Evolutionary conservation across 441 rosid genomes (phyloP).

Genomic region (Populus hybrid): DNA sequence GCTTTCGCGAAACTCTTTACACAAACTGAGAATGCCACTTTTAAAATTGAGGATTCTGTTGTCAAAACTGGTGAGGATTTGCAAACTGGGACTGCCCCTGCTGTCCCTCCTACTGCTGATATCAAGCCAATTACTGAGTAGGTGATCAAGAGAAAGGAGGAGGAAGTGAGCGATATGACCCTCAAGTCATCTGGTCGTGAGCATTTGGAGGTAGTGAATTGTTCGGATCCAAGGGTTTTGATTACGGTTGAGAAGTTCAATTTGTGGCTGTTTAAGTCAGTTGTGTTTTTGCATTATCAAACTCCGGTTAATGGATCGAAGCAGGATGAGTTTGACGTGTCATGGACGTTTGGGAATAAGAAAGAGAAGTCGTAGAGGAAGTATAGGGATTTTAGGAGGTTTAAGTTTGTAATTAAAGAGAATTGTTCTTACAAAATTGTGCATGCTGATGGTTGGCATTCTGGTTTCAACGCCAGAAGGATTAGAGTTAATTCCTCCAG

Average conservation of each 20-base stretch:
- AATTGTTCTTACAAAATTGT: slow-evolving; percentile 59
- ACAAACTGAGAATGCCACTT: slow-evolving; percentile 69
- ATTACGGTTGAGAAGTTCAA: slow-evolving; percentile 73
- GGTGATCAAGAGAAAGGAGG: slow-evolving; percentile 58
- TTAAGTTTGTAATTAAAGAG: slow-evolving; percentile 55
- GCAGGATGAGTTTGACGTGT: slow-evolving; percentile 72
- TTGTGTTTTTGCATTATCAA: slow-evolving; percentile 72
- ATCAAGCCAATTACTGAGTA: slow-evolving; percentile 53
- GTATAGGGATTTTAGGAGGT: slow-evolving; percentile 92
- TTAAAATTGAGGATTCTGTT: slow-evolving; percentile 61
- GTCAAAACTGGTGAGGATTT: slow-evolving; percentile 82
- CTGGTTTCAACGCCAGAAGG: slow-evolving; percentile 71
- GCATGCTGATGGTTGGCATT: slow-evolving; percentile 77
- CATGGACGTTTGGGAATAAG: slow-evolving; percentile 89
- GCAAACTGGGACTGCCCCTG: slow-evolving; percentile 23
- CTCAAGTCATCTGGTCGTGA: slow-evolving; percentile 49
- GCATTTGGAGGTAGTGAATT: slow-evolving; percentile 55
- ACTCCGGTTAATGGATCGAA: slow-evolving; percentile 70
- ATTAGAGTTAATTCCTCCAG: slow-evolving; percentile 29
- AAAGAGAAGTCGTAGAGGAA: slow-evolving; percentile 89
- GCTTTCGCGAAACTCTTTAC: slow-evolving; percentile 75
- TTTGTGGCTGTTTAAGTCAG: slow-evolving; percentile 57
- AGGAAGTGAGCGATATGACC: slow-evolving; percentile 42
- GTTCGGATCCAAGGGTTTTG: slow-evolving; percentile 78
- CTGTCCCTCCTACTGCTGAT: slow-evolving; percentile 22